Percentiles rank a stretch among this genome's conserved stretches.
Evolutionary conservation across 1,284 basidiomycete species (phyloP).

Genomic region (Naganishia sp.): DNA sequence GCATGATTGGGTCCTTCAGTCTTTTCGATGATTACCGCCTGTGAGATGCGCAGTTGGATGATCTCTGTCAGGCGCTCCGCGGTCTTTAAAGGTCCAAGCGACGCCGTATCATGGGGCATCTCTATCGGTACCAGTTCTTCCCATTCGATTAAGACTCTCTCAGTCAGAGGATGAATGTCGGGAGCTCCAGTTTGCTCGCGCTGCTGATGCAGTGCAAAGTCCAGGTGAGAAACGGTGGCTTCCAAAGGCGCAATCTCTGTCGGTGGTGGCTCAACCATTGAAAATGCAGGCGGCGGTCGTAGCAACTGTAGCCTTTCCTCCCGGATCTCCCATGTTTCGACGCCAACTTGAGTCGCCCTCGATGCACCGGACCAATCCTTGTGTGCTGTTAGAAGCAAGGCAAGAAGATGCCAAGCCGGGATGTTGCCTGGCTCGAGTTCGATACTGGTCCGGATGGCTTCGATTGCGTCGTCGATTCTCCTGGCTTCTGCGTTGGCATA

Average conservation of each 20-base stretch:
- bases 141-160: conserved; percentile 2
- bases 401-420: conserved; percentile 88
- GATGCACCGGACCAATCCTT: conserved; percentile 80
- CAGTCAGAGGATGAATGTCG: neutral
- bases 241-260: conserved; percentile 3
- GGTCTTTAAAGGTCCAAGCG: conserved; percentile 13
- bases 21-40: conserved; percentile 78
- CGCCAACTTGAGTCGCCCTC: conserved; percentile 72
- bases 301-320: conserved; percentile 41
- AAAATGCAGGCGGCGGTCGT: neutral
- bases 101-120: conserved; percentile 14
- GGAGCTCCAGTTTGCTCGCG: neutral
- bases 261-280: conserved; percentile 10
- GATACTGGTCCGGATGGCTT: conserved; percentile 71
- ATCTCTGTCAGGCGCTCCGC: conserved; percentile 68
- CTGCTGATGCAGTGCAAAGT: conserved; percentile 13
- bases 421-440: conserved; percentile 72
- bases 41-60: conserved; percentile 82
- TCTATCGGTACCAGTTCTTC: conserved; percentile 9
- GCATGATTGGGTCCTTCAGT: conserved; percentile 84
- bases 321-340: conserved; percentile 59
- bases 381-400: conserved; percentile 73
- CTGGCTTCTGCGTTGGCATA: conserved; percentile 72
- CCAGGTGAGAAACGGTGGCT: conserved; percentile 21
- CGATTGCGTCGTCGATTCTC: conserved; percentile 68